Base-by-base conservation (phyloP, 345 rosid species). In the Cardamine resedifolia region DNA sequence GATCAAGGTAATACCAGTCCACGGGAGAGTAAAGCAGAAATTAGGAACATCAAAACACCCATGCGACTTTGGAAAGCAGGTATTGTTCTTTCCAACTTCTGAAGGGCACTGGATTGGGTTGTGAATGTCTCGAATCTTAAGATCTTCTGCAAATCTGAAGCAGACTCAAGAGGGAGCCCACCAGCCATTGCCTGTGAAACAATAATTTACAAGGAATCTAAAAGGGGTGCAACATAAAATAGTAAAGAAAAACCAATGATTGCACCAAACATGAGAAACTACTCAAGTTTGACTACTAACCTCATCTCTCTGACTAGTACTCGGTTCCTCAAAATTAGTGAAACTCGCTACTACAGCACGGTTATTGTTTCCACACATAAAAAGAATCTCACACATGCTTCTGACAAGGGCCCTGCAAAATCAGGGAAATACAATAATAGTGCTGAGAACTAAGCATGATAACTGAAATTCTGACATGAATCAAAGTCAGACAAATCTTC, bases 11-110 rank as follows among this genome's bases (percentile, higher is more conserved):
- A 73, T 90, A 95, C 99, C 97, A 96, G 82, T 90, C 94, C 98
- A 68, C 95, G 89, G 72, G 99, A 92, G 56, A 96, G 90, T 64
- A 96, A 81, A 15, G 98, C 96, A 47, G 99, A 96, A 75, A 96
- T 84, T 59, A 96, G 97, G 84, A 96, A 92, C 15, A 92, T 85
- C 80, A 92, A 71, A 18, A 97, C 97, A 55, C 99, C 99, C 99
- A 88, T 87, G 47, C 95, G 92, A 77, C 97, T 92, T 78, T 82
- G 90, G 79, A 90, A 92, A 73, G 84, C 79, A 49, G 95, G 89
- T 79, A 96, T 78, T 65, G 81, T 77, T 27, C 65, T 74, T 77
- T 87, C 77, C 39, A 96, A 86, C 80, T 81, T 83, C 66, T 36
- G 86, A 49, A 85, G 73, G 10, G 86, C 88, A 77, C 79, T 84